phyloP scores from a whole-genome alignment of 331 rosid species.

The Malus hybrid region DNA sequence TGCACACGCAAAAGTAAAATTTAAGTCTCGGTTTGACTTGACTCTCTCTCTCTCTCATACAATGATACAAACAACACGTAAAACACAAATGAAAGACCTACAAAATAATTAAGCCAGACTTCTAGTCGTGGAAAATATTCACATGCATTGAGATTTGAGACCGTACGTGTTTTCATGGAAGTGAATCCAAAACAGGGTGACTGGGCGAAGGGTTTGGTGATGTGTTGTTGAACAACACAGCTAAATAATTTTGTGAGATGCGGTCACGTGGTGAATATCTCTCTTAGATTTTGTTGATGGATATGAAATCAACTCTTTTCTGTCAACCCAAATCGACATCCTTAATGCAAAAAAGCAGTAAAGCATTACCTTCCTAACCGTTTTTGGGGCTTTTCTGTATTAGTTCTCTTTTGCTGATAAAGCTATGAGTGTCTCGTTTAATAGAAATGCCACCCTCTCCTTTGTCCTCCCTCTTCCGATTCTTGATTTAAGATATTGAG shows the following conservation, averaged over 20 bases:
- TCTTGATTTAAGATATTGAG: background rate
- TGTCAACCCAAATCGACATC: background rate
- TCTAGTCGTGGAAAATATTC: background rate
- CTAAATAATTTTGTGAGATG: conserved; percentile 5
- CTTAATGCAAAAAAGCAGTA: background rate
- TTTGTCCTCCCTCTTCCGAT: background rate
- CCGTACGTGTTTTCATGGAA: background rate
- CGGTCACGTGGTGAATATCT: conserved; percentile 25
- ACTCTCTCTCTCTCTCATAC: background rate
- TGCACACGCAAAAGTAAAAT: background rate
- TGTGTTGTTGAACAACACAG: conserved; percentile 38
- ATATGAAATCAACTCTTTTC: background rate
- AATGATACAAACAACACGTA: background rate
- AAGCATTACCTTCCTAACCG: conserved; percentile 8
- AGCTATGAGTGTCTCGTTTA: background rate
- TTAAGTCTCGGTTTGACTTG: background rate
- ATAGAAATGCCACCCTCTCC: background rate
- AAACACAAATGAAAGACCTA: background rate
- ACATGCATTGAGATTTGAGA: conserved; percentile 4
- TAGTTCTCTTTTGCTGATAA: background rate
- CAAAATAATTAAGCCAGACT: no score
- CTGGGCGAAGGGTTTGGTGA: background rate
- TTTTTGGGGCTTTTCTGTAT: background rate
- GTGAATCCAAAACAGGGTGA: background rate
- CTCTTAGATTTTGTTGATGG: conserved; percentile 31